Evolutionary conservation across 192 early-diverging fungal genomes (phyloP), one percentile per base, ranked within the genome.

Genomic region (Hyaloraphidium curvatum): DNA sequence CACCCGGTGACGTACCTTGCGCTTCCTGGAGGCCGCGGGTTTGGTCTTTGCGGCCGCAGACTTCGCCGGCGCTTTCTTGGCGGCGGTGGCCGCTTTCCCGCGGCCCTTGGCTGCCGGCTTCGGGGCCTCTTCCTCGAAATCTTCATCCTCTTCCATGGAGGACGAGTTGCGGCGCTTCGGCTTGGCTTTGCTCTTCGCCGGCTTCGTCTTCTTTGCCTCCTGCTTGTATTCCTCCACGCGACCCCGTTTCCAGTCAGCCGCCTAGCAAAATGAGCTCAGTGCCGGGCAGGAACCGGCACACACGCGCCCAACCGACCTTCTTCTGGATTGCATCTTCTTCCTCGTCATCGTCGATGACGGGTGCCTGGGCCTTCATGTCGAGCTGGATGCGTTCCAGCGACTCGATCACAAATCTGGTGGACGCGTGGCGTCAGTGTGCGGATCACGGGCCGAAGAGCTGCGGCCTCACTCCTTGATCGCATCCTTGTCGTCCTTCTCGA

Each of bases 401-500:
- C 52, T 53, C 23, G 22, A 26, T 30, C 28, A 53, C 52, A 30
- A 53, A 48, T 48, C 26, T 48, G 26, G 28, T 48, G 26, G 26
- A 48, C 26, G 28, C 28, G 28, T 48, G 26, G 26, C 26, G 26
- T 28, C 28, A 48, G 26, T 28, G 26, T 28, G 26, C 43, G 26
- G 26, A 28, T 9, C 25, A 2, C 25, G 23, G 19, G 23, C 23
- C 2, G 19, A 40, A 40, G 19, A 40, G 2, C 28, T 26, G 28
- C 28, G 28, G 26, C 26, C 28, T 48, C n/a, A 87, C 68, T 83
- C 78, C 56, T 68, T 65, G 41, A 91, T 82, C 2, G 84, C 86
- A 28, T 87, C 83, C 52, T 71, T 77, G 30, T 91, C 88, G 41
- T 87, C 81, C 66, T 91, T 91, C 40, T 85, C 82, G 1, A 91